Percentiles rank a stretch among this genome's conserved stretches.
phyloP scores from a whole-genome alignment of 441 rosid species.

The Macaranga tanarius region DNA sequence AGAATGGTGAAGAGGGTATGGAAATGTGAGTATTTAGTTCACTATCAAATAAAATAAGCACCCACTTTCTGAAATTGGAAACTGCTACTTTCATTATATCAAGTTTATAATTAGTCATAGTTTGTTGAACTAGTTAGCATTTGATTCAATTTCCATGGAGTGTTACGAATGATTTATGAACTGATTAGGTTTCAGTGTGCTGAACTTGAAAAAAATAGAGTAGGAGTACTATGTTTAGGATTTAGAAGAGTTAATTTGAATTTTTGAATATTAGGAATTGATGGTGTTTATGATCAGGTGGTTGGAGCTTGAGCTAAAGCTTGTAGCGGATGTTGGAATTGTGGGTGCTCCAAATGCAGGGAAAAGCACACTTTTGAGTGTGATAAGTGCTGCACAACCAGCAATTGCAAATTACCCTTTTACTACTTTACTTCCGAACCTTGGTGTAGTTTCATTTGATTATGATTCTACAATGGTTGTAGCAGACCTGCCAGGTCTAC shows the following conservation, averaged over 20 bases:
- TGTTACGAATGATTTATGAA: too few species aligned
- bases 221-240: too few species aligned
- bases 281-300: constrained; percentile 59
- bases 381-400: constrained; percentile 86
- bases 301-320: constrained; percentile 88
- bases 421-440: constrained; percentile 92
- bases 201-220: too few species aligned
- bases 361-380: constrained; percentile 87
- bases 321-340: constrained; percentile 90
- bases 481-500: constrained; percentile 95
- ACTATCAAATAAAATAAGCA: too few species aligned
- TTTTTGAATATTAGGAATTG: constrained; percentile 19
- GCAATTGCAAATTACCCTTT: constrained; percentile 86
- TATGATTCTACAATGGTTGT: constrained; percentile 88
- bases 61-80: too few species aligned
- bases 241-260: constrained; percentile 9
- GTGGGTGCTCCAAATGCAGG: constrained; percentile 97
- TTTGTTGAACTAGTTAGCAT: background rate
- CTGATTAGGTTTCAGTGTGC: too few species aligned
- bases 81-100: background rate
- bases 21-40: constrained; percentile 66
- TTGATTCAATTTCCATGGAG: constrained; percentile 3
- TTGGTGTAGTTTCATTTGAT: constrained; percentile 87
- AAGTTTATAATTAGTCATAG: too few species aligned
- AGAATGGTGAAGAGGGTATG: constrained; percentile 89